Evolutionary conservation across 371 early-diverging fungal genomes (phyloP).

Genomic region (Chytridium lagenaria): DNA sequence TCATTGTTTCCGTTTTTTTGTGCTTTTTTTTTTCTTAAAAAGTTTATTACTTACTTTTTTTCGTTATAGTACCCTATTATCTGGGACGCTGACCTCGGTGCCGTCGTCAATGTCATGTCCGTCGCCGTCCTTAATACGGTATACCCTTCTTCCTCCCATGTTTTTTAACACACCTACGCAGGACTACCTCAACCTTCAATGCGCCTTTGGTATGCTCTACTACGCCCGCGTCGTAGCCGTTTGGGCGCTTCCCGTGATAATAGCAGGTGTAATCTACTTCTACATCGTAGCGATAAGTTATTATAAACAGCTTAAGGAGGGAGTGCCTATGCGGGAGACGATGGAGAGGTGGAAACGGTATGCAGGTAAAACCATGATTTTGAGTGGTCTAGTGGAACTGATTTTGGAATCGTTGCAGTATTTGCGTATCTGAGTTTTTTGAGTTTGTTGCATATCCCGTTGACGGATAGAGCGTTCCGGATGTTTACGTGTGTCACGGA

Average conservation of each 20-base stretch:
- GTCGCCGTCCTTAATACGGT: slow-evolving; percentile 35
- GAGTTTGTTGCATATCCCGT: slow-evolving; percentile 26
- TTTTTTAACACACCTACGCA: background rate
- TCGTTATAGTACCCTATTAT: slow-evolving; percentile 28
- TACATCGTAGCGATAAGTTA: slow-evolving; percentile 8
- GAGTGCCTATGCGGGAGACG: background rate
- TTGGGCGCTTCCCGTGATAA: slow-evolving; percentile 23
- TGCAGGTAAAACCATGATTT: slow-evolving; percentile 12
- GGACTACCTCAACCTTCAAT: slow-evolving; percentile 37
- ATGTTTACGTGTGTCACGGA: slow-evolving; percentile 29
- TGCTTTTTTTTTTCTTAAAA: background rate
- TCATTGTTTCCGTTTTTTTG: background rate
- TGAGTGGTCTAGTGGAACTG: background rate
- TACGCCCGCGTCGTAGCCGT: slow-evolving; percentile 26
- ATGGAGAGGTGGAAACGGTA: slow-evolving; percentile 22
- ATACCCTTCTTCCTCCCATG: background rate
- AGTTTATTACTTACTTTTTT: background rate
- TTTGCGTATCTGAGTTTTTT: slow-evolving; percentile 30
- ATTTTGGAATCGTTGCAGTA: slow-evolving; percentile 2
- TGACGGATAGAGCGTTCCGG: slow-evolving; percentile 27
- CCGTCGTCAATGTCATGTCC: slow-evolving; percentile 27
- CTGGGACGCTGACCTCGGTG: slow-evolving; percentile 26
- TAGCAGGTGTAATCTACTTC: slow-evolving; percentile 20
- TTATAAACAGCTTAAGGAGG: background rate
- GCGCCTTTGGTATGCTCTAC: slow-evolving; percentile 31